These are phyloP conservation scores for Sphaerosporella brunnea DNA, from an alignment of 495 filamentous ascomycete species.

Conservation along the genomic window DNA sequence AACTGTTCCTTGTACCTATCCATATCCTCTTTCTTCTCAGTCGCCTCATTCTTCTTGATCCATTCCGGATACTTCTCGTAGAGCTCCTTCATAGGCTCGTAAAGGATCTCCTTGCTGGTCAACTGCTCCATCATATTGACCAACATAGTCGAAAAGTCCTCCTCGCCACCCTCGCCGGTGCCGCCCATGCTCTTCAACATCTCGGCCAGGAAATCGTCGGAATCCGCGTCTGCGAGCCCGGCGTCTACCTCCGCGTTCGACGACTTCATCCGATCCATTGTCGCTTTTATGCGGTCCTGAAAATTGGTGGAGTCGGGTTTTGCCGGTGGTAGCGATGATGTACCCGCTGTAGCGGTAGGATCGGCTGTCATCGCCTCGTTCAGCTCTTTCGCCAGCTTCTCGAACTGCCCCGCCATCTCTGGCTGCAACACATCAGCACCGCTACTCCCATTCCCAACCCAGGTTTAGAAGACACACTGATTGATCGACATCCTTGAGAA, in stretches of 20 bases:
- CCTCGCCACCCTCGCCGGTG: constrained; percentile 48
- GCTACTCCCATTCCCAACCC: background rate
- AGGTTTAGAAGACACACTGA: constrained; percentile 29
- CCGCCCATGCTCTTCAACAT: constrained; percentile 70
- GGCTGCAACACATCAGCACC: constrained; percentile 28
- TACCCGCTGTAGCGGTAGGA: background rate
- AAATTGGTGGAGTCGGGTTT: constrained; percentile 32
- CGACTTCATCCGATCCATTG: constrained; percentile 84
- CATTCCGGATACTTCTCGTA: constrained; percentile 77
- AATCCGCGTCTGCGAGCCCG: constrained; percentile 43
- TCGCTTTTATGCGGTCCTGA: constrained; percentile 73
- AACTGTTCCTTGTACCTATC: constrained; percentile 69
- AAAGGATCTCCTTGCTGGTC: constrained; percentile 93
- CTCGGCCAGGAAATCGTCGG: constrained; percentile 66
- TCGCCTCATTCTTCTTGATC: constrained; percentile 59
- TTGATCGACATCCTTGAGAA: constrained; percentile 52
- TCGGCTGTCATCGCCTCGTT: constrained; percentile 30
- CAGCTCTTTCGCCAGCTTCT: constrained; percentile 65
- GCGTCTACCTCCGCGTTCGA: constrained; percentile 71
- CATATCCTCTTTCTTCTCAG: constrained; percentile 48
- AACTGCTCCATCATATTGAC: constrained; percentile 97
- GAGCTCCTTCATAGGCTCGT: constrained; percentile 96
- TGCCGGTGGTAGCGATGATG: constrained; percentile 18
- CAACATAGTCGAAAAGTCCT: constrained; percentile 81
- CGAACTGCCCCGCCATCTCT: constrained; percentile 73